Base-by-base conservation (phyloP, 306 rosid species). In the Myrica gale region DNA sequence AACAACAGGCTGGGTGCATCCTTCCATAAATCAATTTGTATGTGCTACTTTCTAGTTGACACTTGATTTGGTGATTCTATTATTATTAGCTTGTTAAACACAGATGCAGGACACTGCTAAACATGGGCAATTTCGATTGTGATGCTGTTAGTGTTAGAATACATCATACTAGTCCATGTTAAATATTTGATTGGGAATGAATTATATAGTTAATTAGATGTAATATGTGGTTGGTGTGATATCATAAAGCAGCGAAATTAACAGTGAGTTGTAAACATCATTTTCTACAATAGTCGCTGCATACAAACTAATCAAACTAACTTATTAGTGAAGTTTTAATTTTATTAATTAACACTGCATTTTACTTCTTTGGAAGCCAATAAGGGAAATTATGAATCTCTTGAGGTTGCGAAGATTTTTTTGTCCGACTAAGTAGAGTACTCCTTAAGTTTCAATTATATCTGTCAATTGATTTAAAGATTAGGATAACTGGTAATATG, bases 1-100 rank as follows among this genome's bases (percentile, higher is more conserved):
- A 76, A 79, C 79, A 76, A 90, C 96, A 5, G 98, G 99, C 82
- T 96, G 99, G 99, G 78, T 96, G 76, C 99, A 96, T 90, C 99
- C 99, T 74, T 19, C 89, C 23, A 96, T 96, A 79, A 96, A 96
- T 80, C 99, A 96, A 89, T 92, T 96, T 63, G 99, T 96, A 90
- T 2, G 99, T 86, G 48, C 72, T 12, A 53, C 74, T 52, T 69
- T 65, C 83, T 50, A 11, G 32, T 69, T 74, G 23, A 45, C 77
- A 47, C 51, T 43, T 69, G 56, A 58, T 51, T 82, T 44, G 32
- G 61, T 71, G 77, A 13, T 54, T 68, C 16, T 58, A 21, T 42
- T 57, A 15, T 57, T 45, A 37, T 76, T 76, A 61, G 71, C 54
- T 52, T 65, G 9, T 15, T 1, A 17, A 65, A 65, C 21, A 65